Evolutionary conservation across 2,329 filamentous ascomycete genomes (phyloP).

Genomic region (Aureobasidium sp.): DNA sequence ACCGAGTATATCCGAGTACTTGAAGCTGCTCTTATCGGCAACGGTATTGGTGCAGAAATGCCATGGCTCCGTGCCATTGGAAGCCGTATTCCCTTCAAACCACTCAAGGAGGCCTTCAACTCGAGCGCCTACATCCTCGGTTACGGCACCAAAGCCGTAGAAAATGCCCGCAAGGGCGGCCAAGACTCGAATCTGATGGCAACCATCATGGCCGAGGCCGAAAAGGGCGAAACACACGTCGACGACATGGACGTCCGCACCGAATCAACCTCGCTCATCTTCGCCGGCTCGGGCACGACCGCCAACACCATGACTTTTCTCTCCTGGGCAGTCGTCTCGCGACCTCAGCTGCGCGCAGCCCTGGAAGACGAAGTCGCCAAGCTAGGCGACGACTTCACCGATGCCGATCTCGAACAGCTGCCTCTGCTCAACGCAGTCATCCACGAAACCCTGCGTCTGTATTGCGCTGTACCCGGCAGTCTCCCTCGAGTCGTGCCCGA

Average conservation of each 20-base stretch:
- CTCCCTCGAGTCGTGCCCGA: conserved; percentile 31
- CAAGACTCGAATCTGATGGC: conserved; percentile 20
- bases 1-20: conserved; percentile 25
- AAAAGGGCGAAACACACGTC: conserved; percentile 17
- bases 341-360: conserved; percentile 13
- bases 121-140: conserved; percentile 20
- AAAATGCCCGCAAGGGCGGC: conserved; percentile 16
- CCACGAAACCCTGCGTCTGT: conserved; percentile 34
- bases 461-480: conserved; percentile 30
- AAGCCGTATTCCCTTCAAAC: conserved; percentile 16
- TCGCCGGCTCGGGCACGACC: conserved; percentile 24
- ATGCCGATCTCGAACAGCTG: conserved; percentile 25
- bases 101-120: conserved; percentile 19
- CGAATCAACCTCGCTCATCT: conserved; percentile 24
- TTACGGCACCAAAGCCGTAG: conserved; percentile 20
- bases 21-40: conserved; percentile 23
- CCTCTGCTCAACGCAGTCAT: conserved; percentile 32
- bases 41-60: conserved; percentile 25
- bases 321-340: conserved; percentile 16
- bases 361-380: conserved; percentile 19
- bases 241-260: conserved; percentile 21
- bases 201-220: conserved; percentile 20
- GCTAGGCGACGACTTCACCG: conserved; percentile 16
- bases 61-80: conserved; percentile 22
- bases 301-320: conserved; percentile 20